phyloP scores from a whole-genome alignment of 768 basidiomycete genomes.

The Kwoniella pini region DNA sequence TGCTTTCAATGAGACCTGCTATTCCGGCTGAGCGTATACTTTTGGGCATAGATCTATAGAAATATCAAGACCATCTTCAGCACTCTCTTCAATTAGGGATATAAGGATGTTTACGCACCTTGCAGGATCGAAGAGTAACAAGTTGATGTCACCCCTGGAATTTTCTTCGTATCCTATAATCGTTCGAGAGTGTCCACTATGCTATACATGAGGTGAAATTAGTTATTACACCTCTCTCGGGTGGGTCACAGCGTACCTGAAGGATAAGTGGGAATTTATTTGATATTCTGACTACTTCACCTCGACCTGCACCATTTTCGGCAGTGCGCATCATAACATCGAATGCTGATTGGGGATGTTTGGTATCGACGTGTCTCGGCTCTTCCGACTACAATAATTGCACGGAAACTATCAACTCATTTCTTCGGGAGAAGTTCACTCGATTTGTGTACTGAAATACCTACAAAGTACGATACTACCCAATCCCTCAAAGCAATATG shows the following conservation, averaged over 20 bases:
- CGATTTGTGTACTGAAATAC: conserved; percentile 2
- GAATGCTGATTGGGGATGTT: conserved; percentile 57
- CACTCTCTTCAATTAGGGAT: too few relatives aligned
- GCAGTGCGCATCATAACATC: conserved; percentile 58
- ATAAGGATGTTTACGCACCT: conserved; percentile 35
- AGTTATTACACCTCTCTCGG: background rate
- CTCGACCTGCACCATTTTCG: conserved; percentile 54
- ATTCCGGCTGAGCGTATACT: conserved; percentile 20
- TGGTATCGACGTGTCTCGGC: background rate
- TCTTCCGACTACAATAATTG: conserved; percentile 27
- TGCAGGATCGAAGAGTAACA: conserved; percentile 78
- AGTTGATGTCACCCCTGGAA: conserved; percentile 62
- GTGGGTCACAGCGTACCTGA: conserved; percentile 45
- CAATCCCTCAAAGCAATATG: conserved; percentile 65
- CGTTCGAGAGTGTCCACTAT: conserved; percentile 80
- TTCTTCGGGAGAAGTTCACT: too few relatives aligned
- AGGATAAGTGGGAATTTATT: conserved; percentile 77
- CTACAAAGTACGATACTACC: conserved; percentile 72
- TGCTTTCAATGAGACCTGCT: background rate
- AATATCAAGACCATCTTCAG: too few relatives aligned
- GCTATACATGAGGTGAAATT: conserved; percentile 58
- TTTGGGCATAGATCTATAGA: conserved; percentile 24
- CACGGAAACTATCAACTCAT: too few relatives aligned
- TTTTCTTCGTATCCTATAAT: conserved; percentile 79
- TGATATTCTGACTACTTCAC: conserved; percentile 61